Base-by-base conservation (phyloP, 2,329 filamentous ascomycete species). In the Diaporthe longicolla region DNA sequence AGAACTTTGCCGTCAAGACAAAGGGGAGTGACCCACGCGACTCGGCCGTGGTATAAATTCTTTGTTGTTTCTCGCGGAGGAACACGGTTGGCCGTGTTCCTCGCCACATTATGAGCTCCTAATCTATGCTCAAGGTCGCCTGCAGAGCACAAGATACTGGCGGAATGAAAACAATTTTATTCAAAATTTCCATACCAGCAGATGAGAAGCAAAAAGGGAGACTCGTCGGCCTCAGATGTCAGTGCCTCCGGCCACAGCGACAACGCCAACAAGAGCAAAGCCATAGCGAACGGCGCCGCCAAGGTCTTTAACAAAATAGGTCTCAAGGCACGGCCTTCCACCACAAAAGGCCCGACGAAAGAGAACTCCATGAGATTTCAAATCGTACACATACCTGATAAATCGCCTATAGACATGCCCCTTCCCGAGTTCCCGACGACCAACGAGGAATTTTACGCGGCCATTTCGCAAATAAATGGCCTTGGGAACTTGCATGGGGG, bases 311-410 rank as follows among this genome's bases (percentile, higher is more conserved):
- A 70, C 15, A 74, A 37, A n/a, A 57, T 75, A 24, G 58, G 32
- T 26, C 61, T 69, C 19, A 68, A 59, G 29, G 35, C 59, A 21
- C 73, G 50, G 15, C 54, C 73, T n/a, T 50, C 57, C 19, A 32
- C 71, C 6, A 29, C 52, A 37, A 63, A 48, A 43, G 4, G 15
- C 50, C 3, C 59, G 32, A 29, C 19, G 29, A 11, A 32, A 24
- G 32, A 13, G 26, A n/a, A 29, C 17, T 13, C 70, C 4, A n/a
- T 65, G 15, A 10, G 37, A 4, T 76, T 76, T 45, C 59, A 63
- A 29, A 71, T 75, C 3, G 61, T 73, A 17, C 73, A 76, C 37
- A n/a, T 26, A 13, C 75, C 73, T 1, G 75, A 76, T 50, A 66
- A 52, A 9, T 58, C 43, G 32, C 69, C 72, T 5, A 37, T 26